A percentile compares a stretch with the other conserved stretches of the same genome.
These are phyloP conservation scores for Babesia sp. DNA, from an alignment of 169 alveolate species.

Conservation along the genomic window DNA sequence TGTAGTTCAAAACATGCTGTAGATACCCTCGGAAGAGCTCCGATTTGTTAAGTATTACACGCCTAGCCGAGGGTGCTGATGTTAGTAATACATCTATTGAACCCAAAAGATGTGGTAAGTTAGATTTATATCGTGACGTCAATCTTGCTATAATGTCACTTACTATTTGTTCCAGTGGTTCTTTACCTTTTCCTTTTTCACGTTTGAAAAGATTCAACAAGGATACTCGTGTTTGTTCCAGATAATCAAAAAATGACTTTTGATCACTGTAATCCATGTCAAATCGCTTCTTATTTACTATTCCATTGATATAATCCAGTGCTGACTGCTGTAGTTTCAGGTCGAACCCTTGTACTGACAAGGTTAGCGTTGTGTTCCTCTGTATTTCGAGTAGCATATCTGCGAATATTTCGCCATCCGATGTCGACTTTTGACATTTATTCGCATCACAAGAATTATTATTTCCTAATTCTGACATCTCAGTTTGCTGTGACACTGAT, in stretches of 20 bases:
- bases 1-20: slow-evolving; percentile 2
- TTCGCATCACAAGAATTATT: background rate
- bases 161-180: background rate
- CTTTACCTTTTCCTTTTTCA: background rate
- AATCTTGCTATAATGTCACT: slow-evolving; percentile 3
- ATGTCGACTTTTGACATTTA: background rate
- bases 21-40: slow-evolving; percentile 2
- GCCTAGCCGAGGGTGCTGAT: slow-evolving; percentile 23
- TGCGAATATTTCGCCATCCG: background rate
- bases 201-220: slow-evolving; percentile 4
- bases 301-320: slow-evolving; percentile 14
- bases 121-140: slow-evolving; percentile 33
- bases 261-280: slow-evolving; percentile 2
- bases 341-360: slow-evolving; percentile 27
- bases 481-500: background rate
- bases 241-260: slow-evolving; percentile 1
- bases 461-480: background rate
- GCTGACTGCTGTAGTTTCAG: slow-evolving; percentile 16
- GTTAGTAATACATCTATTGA: slow-evolving; percentile 31
- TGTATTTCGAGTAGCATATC: slow-evolving; percentile 1
- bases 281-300: slow-evolving; percentile 4
- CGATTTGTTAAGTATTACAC: background rate
- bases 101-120: slow-evolving; percentile 32
- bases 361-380: background rate
- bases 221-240: background rate